Evolutionary conservation across 257 asterid genomes (phyloP), one percentile per base, ranked within the genome.

Genomic region (Leonotis leonurus): DNA sequence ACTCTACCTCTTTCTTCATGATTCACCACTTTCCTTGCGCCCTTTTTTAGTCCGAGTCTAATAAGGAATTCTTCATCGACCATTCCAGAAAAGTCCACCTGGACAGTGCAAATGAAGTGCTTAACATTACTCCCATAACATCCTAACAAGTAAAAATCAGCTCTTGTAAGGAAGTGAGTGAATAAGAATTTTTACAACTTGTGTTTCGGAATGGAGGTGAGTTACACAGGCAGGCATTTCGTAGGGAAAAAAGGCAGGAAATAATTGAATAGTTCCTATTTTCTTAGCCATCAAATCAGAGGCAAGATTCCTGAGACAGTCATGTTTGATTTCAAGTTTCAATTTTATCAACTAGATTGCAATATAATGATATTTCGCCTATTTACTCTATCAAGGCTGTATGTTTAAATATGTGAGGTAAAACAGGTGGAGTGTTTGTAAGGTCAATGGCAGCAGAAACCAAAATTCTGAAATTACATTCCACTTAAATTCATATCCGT

Each of bases 81-180:
- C 76, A 79, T 44, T 51, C 97, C 99, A 67, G 99, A 92, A 74
- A 92, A 92, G 75, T 92, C 99, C 73, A 92, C 99, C 99, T 92
- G 65, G 7, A 70, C 55, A 18, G 9, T 56, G 30, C 39, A 60
- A 58, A 54, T 56, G 20, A 53, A 24, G 69, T 57, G 22, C 17
- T 58, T 30, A 29, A 52, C 57, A 25, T 55, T 40, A 53, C 26
- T 33, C 32, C 9, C 59, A 27, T 30, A 35, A 29, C 29, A 35
- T 37, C 52, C 18, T 18, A 37, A 49, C 9, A 22, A 39, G 44
- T 12, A 52, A 32, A 20, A 41, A 56, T 22, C 60, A 70, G 39
- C 62, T 11, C 24, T 14, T 54, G 0, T 49, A 12, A 10, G 16
- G 20, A 40, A 14, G 27, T 12, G 50, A 46, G 24, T 12, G 16